phyloP scores from a whole-genome alignment of 2,329 filamentous ascomycete genomes.

The Penicillium sp. region DNA sequence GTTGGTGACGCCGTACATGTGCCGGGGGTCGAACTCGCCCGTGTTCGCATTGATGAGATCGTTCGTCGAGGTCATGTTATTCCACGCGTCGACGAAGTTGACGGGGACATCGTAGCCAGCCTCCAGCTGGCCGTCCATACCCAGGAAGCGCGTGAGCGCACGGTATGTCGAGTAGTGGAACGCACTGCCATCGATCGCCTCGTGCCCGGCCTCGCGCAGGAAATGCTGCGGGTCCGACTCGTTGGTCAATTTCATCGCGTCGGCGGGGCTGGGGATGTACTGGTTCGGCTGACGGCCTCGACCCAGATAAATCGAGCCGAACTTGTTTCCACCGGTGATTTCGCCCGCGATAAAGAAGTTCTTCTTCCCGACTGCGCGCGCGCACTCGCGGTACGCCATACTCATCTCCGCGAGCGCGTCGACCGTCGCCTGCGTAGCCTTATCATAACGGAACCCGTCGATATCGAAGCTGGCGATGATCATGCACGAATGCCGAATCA shows the following conservation, averaged over 20 bases:
- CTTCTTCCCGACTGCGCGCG: constrained; percentile 58
- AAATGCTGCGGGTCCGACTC: constrained; percentile 51
- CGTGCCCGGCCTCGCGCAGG: constrained; percentile 57
- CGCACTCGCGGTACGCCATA: constrained; percentile 62
- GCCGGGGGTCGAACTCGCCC: constrained; percentile 65
- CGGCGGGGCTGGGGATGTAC: constrained; percentile 48
- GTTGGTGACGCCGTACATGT: constrained; percentile 68
- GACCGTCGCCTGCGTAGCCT: constrained; percentile 68
- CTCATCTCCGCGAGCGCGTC: constrained; percentile 66
- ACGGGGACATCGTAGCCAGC: constrained; percentile 59
- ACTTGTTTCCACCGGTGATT: constrained; percentile 66
- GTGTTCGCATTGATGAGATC: constrained; percentile 65
- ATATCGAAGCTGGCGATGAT: constrained; percentile 68
- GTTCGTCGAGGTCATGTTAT: constrained; percentile 61
- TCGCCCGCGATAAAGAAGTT: constrained; percentile 70
- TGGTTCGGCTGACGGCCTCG: constrained; percentile 63
- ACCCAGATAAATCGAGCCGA: constrained; percentile 65
- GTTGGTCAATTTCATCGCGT: constrained; percentile 56
- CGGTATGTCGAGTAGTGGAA: constrained; percentile 69
- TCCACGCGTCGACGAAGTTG: constrained; percentile 62
- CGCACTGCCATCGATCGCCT: constrained; percentile 63
- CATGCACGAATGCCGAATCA: constrained; percentile 67
- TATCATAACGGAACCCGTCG: constrained; percentile 70
- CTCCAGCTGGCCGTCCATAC: constrained; percentile 61
- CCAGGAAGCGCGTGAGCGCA: constrained; percentile 63